phyloP scores from a whole-genome alignment of 192 early-diverging fungal genomes.

The Backusella circina region DNA sequence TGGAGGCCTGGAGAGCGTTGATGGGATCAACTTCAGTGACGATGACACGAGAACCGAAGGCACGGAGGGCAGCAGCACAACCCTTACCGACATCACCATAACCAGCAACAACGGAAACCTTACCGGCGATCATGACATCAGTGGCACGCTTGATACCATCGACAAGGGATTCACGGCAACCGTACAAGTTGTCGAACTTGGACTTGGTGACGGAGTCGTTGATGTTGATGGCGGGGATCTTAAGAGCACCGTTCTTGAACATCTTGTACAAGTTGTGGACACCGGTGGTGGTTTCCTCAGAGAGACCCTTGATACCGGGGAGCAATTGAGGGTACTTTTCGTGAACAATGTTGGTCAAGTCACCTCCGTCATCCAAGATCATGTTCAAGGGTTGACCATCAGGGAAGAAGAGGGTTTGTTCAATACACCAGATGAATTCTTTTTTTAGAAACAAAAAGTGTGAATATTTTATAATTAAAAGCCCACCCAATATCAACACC shows the following conservation, averaged over 20 bases:
- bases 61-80: conserved; percentile 94
- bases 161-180: conserved; percentile 98
- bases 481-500: not conserved
- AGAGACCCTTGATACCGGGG: conserved; percentile 86
- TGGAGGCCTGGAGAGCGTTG: conserved; percentile 98
- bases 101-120: conserved; percentile 96
- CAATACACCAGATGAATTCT: conserved; percentile 98
- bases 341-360: conserved; percentile 95
- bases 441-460: not conserved
- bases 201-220: conserved; percentile 99
- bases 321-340: conserved; percentile 92
- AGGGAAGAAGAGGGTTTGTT: conserved; percentile 95
- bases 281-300: conserved; percentile 99
- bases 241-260: conserved; percentile 93
- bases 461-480: conserved; percentile 3
- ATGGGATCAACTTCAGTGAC: conserved; percentile 99
- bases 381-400: conserved; percentile 93
- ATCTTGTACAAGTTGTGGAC: conserved; percentile 99
- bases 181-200: conserved; percentile 99
- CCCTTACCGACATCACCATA: conserved; percentile 99
- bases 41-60: conserved; percentile 97
- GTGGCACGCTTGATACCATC: conserved; percentile 99
- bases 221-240: conserved; percentile 99
- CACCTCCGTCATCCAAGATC: conserved; percentile 99
- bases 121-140: conserved; percentile 99